These are phyloP conservation scores for Astrocystis sublimbata DNA, from an alignment of 495 filamentous ascomycete species.

Conservation along the genomic window DNA sequence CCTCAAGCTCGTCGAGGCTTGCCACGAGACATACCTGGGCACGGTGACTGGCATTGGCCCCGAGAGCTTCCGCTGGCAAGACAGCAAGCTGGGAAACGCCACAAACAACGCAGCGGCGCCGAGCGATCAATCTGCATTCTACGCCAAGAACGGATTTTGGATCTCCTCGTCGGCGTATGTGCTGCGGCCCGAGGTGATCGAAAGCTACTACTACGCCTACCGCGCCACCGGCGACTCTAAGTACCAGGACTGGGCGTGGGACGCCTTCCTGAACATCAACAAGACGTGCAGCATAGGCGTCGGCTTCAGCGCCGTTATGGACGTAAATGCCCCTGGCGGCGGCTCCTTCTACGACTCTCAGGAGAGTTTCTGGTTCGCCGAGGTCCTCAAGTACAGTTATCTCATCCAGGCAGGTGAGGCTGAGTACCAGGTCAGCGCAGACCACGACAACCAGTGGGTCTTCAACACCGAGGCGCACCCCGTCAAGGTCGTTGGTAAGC, in stretches of 20 bases:
- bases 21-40: constrained; percentile 69
- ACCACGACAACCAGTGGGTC: constrained; percentile 64
- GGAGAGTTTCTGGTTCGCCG: constrained; percentile 90
- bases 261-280: constrained; percentile 72
- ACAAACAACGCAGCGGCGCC: constrained; percentile 46
- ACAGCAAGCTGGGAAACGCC: constrained; percentile 38
- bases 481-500: constrained; percentile 54
- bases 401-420: constrained; percentile 66
- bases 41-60: constrained; percentile 78
- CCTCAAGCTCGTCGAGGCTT: constrained; percentile 69
- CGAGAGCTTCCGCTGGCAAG: constrained; percentile 73
- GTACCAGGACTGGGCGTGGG: constrained; percentile 86
- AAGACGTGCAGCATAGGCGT: constrained; percentile 60
- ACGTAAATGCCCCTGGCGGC: constrained; percentile 67
- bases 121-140: constrained; percentile 56
- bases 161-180: constrained; percentile 63
- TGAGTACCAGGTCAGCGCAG: constrained; percentile 63
- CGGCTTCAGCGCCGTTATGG: constrained; percentile 63
- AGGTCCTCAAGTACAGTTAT: constrained; percentile 85
- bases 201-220: constrained; percentile 88
- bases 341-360: constrained; percentile 67
- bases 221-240: constrained; percentile 68
- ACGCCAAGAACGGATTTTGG: constrained; percentile 69
- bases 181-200: constrained; percentile 81
- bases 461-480: constrained; percentile 89